These are phyloP conservation scores for Pseudoneurospora amorphoporcata DNA, from an alignment of 495 filamentous ascomycete species.

Conservation along the genomic window DNA sequence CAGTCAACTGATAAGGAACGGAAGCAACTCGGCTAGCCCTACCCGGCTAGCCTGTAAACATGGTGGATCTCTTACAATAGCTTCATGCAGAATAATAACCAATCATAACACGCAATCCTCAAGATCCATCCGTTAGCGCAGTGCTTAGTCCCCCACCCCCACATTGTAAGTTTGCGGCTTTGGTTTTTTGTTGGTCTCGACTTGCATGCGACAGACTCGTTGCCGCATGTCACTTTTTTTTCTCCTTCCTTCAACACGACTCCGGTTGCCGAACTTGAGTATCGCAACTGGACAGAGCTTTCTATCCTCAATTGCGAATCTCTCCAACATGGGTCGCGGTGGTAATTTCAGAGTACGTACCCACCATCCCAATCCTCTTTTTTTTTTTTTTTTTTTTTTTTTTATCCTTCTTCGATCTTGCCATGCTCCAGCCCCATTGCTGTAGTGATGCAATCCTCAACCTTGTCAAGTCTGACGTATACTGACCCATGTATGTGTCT, in stretches of 20 bases:
- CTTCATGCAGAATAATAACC: neutral
- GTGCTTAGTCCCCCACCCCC: conserved; percentile 8
- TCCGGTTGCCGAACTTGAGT: conserved; percentile 2
- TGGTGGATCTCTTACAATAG: neutral
- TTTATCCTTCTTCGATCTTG: neutral
- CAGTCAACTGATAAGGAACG: neutral
- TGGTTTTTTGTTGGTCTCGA: conserved; percentile 9
- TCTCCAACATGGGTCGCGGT: conserved; percentile 7
- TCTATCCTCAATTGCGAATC: conserved; percentile 1
- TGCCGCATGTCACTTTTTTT: conserved; percentile 4
- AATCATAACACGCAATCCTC: neutral
- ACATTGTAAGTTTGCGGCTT: conserved; percentile 6
- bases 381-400: neutral
- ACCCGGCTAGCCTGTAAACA: neutral
- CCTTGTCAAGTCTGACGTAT: neutral
- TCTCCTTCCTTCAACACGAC: conserved; percentile 7
- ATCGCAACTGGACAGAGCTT: conserved; percentile 1
- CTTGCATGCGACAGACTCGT: conserved; percentile 2
- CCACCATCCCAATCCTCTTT: neutral
- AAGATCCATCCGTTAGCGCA: neutral
- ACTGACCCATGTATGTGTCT: neutral
- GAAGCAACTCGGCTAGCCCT: neutral
- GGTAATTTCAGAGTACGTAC: conserved; percentile 10
- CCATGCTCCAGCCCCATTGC: neutral
- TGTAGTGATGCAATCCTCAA: neutral